Conservation (phyloP, 371 early-diverging fungal species). For the Sporodiniella umbellata region DNA sequence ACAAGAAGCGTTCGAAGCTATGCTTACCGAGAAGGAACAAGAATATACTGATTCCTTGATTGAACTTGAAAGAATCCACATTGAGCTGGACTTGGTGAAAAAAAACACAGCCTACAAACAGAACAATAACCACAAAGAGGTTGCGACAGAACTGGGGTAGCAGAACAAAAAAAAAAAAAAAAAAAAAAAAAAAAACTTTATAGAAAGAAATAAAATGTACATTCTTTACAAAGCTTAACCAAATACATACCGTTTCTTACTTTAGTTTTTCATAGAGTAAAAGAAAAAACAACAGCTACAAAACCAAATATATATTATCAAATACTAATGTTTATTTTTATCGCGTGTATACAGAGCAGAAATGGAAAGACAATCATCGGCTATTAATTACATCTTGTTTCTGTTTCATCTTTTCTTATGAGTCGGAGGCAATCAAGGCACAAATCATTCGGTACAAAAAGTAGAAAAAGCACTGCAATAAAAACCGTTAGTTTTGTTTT, state of each 20-base stretch:
- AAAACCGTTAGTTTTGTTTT: background rate
- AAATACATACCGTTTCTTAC: too few relatives aligned
- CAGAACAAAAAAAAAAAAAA: background rate
- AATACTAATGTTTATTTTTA: too few relatives aligned
- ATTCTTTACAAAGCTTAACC: too few relatives aligned
- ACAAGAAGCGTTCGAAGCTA: constrained; percentile 31
- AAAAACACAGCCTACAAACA: constrained; percentile 10
- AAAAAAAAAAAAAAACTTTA: too few relatives aligned
- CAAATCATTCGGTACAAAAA: constrained; percentile 80
- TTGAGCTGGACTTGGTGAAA: constrained; percentile 50
- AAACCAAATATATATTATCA: too few relatives aligned
- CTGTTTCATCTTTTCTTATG: constrained; percentile 20
- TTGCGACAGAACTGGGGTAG: background rate
- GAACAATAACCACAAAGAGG: background rate
- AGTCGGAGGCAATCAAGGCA: constrained; percentile 61
- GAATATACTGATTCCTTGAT: constrained; percentile 30
- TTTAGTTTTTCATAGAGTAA: too few relatives aligned
- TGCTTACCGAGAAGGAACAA: constrained; percentile 42
- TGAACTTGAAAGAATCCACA: constrained; percentile 44
- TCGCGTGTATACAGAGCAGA: too few relatives aligned
- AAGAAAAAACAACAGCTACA: too few relatives aligned
- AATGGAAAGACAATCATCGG: too few relatives aligned
- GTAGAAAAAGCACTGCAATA: constrained; percentile 78
- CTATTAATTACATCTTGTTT: background rate
- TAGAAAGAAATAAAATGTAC: too few relatives aligned